These are phyloP conservation scores for Naematelia encephala DNA, from an alignment of 768 basidiomycete genomes.

Conservation along the genomic window DNA sequence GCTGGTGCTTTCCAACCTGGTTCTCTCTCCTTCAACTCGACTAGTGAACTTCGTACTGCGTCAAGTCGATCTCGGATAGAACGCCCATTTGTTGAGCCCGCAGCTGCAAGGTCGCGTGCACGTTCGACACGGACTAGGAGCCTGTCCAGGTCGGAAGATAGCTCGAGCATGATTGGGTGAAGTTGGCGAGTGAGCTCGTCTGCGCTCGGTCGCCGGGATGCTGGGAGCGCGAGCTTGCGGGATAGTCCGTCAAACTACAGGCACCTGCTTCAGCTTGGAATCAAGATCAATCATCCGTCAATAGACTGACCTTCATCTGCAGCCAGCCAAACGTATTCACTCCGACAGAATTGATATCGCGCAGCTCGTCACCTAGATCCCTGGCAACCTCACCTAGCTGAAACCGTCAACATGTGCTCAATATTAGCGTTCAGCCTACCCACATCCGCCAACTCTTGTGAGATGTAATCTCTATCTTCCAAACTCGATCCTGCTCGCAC, in stretches of 20 bases:
- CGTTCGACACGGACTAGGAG: slow-evolving; percentile 21
- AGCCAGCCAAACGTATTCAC: slow-evolving; percentile 43
- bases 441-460: slow-evolving; percentile 32
- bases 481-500: slow-evolving; percentile 31
- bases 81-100: slow-evolving; percentile 20
- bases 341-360: slow-evolving; percentile 31
- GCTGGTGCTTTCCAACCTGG: slow-evolving; percentile 33
- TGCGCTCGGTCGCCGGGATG: slow-evolving; percentile 14
- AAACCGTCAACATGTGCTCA: slow-evolving; percentile 1
- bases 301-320: slow-evolving; percentile 39
- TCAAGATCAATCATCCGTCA: background rate
- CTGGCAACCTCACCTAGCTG: slow-evolving; percentile 43
- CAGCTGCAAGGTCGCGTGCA: slow-evolving; percentile 15
- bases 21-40: slow-evolving; percentile 14
- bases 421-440: background rate
- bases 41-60: slow-evolving; percentile 12
- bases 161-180: slow-evolving; percentile 20
- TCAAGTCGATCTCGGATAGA: slow-evolving; percentile 11
- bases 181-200: slow-evolving; percentile 14
- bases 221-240: slow-evolving; percentile 17
- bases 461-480: slow-evolving; percentile 28
- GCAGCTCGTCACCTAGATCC: slow-evolving; percentile 39
- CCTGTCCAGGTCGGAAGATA: slow-evolving; percentile 22
- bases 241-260: slow-evolving; percentile 32
- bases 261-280: background rate